These are phyloP conservation scores for Coemansia sp. DNA, from an alignment of 192 early-diverging fungal genomes.

Conservation along the genomic window DNA sequence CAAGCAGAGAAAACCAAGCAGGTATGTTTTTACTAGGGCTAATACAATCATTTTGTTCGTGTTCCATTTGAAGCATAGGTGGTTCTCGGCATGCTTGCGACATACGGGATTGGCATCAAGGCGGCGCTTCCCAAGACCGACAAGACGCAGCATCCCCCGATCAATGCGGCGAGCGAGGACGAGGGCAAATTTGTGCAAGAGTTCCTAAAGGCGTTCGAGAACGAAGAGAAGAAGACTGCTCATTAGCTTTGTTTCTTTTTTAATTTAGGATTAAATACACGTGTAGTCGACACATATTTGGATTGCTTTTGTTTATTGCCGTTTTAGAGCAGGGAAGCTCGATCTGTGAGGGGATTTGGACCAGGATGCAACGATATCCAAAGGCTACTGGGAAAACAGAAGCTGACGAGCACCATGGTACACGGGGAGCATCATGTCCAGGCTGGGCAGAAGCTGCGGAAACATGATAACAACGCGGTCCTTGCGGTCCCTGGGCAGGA, in stretches of 20 bases:
- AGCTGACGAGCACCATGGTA: conserved; percentile 46
- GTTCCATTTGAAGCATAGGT: conserved; percentile 20
- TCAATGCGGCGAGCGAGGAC: conserved; percentile 49
- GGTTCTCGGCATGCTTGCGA: conserved; percentile 51
- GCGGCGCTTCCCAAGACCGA: conserved; percentile 46
- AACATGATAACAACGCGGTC: conserved; percentile 45
- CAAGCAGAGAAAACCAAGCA: background rate
- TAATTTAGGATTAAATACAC: too few species aligned
- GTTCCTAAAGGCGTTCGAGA: conserved; percentile 55
- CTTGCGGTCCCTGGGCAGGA: conserved; percentile 28
- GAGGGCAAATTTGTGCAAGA: conserved; percentile 56
- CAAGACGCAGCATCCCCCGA: conserved; percentile 52
- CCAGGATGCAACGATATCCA: background rate
- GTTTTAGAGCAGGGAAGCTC: background rate
- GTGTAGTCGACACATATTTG: too few species aligned
- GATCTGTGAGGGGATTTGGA: background rate
- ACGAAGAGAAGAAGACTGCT: conserved; percentile 38
- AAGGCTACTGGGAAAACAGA: conserved; percentile 21
- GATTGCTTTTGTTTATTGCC: too few species aligned
- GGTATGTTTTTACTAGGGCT: too few species aligned
- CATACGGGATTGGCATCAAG: conserved; percentile 43
- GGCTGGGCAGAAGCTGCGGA: conserved; percentile 39
- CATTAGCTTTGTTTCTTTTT: background rate
- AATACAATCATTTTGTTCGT: too few species aligned
- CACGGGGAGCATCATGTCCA: conserved; percentile 35